Evolutionary conservation across 768 basidiomycete genomes (phyloP), one percentile per base, ranked within the genome.

Genomic region (Suillus alpinus): DNA sequence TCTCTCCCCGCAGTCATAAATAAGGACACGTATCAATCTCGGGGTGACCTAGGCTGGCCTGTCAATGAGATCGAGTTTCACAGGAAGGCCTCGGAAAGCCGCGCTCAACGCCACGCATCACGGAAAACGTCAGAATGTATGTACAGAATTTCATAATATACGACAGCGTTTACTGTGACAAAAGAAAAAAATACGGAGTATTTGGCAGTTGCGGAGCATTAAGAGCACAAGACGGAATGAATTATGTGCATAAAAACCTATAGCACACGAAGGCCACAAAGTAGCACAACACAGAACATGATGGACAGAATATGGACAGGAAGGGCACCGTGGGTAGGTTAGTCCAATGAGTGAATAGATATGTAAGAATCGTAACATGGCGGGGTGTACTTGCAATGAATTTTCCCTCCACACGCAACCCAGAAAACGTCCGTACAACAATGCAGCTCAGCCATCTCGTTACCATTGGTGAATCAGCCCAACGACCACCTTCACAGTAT

Each of bases 321-420:
- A 53, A 71, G 58, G 59, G 55, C 57, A 62, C 36, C 40, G 59
- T 59, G 65, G 60, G 66, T 56, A 59, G 53, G 58, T 62, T 57
- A 60, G 71, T 72, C 72, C 67, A 62, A 66, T 65, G 69, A 73
- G 65, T 62, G 59, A 68, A 71, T 73, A 73, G 71, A 74, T 74
- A 72, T 56, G 71, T 72, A 68, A 63, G 65, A 64, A 62, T 67
- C 59, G 65, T 71, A 59, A 41, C 63, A 63, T 62, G 59, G 61
- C 41, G 40, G 59, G 49, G 26, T 39, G 53, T 55, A 29, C 37
- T 55, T 26, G 37, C 53, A 40, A 55, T 61, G 70, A 52, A 61
- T 60, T 63, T 72, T 70, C 61, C 64, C 62, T 62, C 63, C 59
- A 39, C 62, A 56, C 62, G 49, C 62, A 63, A 64, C 68, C 61